These are phyloP conservation scores for Paraphaeosphaeria sporulosa DNA, from an alignment of 2,329 filamentous ascomycete species.

Conservation along the genomic window DNA sequence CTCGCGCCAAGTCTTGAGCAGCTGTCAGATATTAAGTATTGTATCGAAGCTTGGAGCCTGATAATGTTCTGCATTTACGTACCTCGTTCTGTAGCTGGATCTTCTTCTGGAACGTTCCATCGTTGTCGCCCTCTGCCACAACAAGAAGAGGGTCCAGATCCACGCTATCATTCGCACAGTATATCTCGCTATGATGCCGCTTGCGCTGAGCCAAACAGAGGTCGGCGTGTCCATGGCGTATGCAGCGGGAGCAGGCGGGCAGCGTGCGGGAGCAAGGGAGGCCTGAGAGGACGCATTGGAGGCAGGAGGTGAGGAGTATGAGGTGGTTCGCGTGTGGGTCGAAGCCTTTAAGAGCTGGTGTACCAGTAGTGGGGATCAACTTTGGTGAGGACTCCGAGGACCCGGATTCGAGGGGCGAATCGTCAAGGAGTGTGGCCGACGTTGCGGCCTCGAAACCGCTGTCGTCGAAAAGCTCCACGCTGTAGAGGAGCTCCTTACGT, in stretches of 20 bases:
- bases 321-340: constrained; percentile 18
- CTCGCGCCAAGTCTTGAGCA: constrained; percentile 21
- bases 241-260: constrained; percentile 39
- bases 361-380: background rate
- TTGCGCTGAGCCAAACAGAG: constrained; percentile 37
- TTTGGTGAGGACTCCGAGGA: background rate
- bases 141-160: constrained; percentile 29
- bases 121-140: constrained; percentile 24
- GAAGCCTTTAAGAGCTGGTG: background rate
- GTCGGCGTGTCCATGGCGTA: constrained; percentile 21
- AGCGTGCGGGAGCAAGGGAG: constrained; percentile 40
- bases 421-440: background rate
- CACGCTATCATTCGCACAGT: background rate
- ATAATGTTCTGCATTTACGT: background rate
- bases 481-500: background rate
- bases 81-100: constrained; percentile 17
- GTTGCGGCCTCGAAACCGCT: background rate
- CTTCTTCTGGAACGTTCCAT: constrained; percentile 26
- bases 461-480: background rate
- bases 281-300: constrained; percentile 34
- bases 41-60: background rate
- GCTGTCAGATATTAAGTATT: constrained; percentile 12
- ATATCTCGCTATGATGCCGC: constrained; percentile 22
- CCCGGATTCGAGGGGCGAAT: background rate
- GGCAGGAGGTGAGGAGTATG: constrained; percentile 38